Base-by-base conservation (phyloP, 176 grass and related monocot species). In the Triticum monococcum region DNA sequence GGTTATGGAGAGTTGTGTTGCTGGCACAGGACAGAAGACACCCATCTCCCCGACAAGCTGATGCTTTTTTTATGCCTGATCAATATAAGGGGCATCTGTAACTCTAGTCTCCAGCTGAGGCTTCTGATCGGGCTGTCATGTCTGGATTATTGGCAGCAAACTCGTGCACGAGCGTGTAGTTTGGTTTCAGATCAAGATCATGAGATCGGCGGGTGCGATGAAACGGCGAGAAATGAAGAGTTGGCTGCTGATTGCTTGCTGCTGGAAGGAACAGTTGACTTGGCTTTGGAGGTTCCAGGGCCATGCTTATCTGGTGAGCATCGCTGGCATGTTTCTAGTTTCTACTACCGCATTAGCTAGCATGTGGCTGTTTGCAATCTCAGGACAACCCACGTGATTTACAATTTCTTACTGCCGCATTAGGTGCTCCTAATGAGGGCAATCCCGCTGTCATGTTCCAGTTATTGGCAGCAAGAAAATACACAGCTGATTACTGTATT, bases 301-400 rank as follows among this genome's bases (percentile, higher is more conserved):
- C 36, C 22, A 37, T 41, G 36, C 22, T 41, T 24, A 24, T 72
- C 69, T 72, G 36, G 20, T 41, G 69, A 72, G 36, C 38, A 46
- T 61, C 11, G 12, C 50, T 78, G 72, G 62, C 80, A 18, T 77
- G 46, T 78, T 83, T n/a, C 3, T 22, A 41, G 82, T 79, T 64
- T 22, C 81, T 79, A n/a, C 65, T 8, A 50, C 14, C 22, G 24
- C 26, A 68, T 64, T 26, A 28, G 64, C 77, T 26, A 28, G 64
- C 77, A 81, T 80, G 76, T 54, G 43, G 41, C 18, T 45, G 28
- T 88, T 88, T 78, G 64, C 26, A 5, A 63, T 16, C 56, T 77
- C 23, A 43, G 50, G 71, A 78, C 45, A 24, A 60, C 59, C 30
- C 63, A 78, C 11, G 17, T 70, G 56, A 60, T 22, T 3, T 67